Conservation (phyloP, 192 early-diverging fungal species). For the Backusella morwellensis region DNA sequence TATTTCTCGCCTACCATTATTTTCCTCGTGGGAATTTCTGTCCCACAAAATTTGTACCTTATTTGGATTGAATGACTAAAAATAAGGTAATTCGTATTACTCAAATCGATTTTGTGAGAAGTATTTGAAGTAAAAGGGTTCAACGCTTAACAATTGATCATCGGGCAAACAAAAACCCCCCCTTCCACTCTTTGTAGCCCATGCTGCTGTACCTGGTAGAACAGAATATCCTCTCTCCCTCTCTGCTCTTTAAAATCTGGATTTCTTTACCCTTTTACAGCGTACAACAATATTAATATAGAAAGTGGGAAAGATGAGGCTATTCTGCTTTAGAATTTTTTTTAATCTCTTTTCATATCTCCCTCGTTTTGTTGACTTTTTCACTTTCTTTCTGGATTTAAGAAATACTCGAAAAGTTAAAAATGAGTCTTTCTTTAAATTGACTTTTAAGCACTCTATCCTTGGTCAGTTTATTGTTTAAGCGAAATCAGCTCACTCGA, state of each 20-base stretch:
- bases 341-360: too few relatives aligned
- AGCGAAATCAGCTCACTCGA: neutral
- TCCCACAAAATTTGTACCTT: neutral
- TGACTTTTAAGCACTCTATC: neutral
- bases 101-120: neutral
- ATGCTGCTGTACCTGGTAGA: neutral
- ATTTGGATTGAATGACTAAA: conserved; percentile 6
- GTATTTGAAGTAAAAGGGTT: neutral
- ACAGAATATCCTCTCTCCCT: neutral
- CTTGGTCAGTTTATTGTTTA: neutral
- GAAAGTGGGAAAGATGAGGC: neutral
- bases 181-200: neutral
- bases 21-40: neutral
- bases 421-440: too few relatives aligned
- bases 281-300: neutral
- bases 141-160: neutral
- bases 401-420: too few relatives aligned
- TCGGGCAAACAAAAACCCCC: neutral
- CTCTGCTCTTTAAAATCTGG: neutral
- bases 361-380: neutral
- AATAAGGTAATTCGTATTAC: conserved; percentile 1
- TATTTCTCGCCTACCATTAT: neutral
- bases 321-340: neutral
- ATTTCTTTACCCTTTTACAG: neutral
- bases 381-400: neutral